Base-by-base conservation (phyloP, 2,329 filamentous ascomycete genomes). In the Sporothrix sp. region DNA sequence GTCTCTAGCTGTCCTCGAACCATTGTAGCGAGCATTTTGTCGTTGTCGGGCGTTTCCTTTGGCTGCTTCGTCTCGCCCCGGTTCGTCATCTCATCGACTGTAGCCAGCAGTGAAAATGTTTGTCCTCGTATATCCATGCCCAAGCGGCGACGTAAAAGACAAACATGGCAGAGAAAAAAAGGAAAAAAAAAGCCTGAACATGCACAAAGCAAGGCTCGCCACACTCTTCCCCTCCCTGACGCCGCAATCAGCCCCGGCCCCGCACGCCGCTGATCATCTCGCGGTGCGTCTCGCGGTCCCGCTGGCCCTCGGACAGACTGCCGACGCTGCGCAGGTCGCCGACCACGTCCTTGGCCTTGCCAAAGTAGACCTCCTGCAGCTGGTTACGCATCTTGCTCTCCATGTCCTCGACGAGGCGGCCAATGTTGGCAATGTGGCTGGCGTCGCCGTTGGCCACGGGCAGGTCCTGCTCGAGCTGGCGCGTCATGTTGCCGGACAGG, bases 361-460 rank as follows among this genome's bases (percentile, higher is more conserved):
- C 93, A 70, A 98, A 98, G 72, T 98, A 98, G 45, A 98, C 93
- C 70, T 98, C 93, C 74, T 98, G 91, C 66, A 98, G 73, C 68
- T 97, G 68, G 68, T 98, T 98, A 58, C 93, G 81, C 93, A 98
- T 97, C 77, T 96, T 95, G 66, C 96, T 81, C 72, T 98, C 93
- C 93, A 98, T 97, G 68, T 98, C 93, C 74, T 98, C 93, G 48
- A 98, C 90, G 64, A 98, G 76, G 57, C 84, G 78, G 52, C 93
- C 93, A 54, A 97, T 87, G 68, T 98, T 98, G 60, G 86, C 87
- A 60, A 98, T 93, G 73, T 98, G 93, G 66, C 85, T 88, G 59
- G 85, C 84, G 68, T 97, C 91, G 61, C 84, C 85, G 59, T 95
- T 88, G 36, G 32, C 30, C 33, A 96, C 87, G 8, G 87, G 81